Conservation (phyloP, 2,329 filamentous ascomycete genomes). For the Stemphylium vesicarium region DNA sequence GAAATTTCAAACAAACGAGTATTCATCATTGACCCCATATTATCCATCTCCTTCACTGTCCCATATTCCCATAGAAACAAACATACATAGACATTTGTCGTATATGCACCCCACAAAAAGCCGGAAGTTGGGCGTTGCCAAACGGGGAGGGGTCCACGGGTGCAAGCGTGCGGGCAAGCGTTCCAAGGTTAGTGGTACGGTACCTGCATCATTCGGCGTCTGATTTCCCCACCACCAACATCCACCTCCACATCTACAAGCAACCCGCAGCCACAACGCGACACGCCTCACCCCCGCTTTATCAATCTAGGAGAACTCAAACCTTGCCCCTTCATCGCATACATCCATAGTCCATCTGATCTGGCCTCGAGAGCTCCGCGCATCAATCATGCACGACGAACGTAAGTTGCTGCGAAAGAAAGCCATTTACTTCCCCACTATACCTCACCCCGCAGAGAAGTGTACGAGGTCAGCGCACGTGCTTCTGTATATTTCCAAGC, state of each 20-base stretch:
- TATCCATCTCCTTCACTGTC: too few species aligned
- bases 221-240: conserved; percentile 6
- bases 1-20: too few species aligned
- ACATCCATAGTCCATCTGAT: too few species aligned
- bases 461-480: too few species aligned
- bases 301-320: too few species aligned
- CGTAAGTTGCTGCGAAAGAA: conserved; percentile 30
- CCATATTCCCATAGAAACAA: background rate
- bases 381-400: conserved; percentile 44
- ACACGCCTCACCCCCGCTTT: background rate
- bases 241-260: conserved; percentile 5
- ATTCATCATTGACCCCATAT: too few species aligned
- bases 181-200: background rate
- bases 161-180: background rate
- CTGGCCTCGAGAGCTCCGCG: too few species aligned
- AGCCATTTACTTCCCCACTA: background rate
- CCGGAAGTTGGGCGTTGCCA: background rate
- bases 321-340: too few species aligned
- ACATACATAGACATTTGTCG: background rate
- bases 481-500: too few species aligned
- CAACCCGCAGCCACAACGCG: background rate
- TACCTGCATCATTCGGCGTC: conserved; percentile 4
- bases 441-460: too few species aligned
- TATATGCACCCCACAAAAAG: conserved; percentile 9
- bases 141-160: background rate